A percentile compares a stretch with the other conserved stretches of the same genome.
Evolutionary conservation across 2,329 filamentous ascomycete species (phyloP).

Genomic region (Ophiobolus disseminans): DNA sequence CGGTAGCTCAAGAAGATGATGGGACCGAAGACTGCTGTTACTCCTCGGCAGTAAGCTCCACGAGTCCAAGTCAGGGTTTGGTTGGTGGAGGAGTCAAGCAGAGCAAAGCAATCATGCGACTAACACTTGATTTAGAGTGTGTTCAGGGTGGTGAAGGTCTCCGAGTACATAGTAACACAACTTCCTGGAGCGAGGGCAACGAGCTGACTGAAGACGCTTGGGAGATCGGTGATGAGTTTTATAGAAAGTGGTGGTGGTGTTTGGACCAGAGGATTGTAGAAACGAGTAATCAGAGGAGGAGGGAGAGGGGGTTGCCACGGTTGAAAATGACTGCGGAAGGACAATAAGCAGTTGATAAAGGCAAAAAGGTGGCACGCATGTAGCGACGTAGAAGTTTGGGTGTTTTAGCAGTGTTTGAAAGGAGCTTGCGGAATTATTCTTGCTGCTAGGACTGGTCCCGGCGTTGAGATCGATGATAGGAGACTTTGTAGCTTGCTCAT

Average conservation of each 20-base stretch:
- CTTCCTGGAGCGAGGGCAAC: slow-evolving; percentile 58
- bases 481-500: too few species aligned
- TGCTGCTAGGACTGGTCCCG: too few species aligned
- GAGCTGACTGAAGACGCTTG: slow-evolving; percentile 59
- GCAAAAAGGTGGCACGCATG: too few species aligned
- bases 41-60: neutral
- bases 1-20: slow-evolving; percentile 49
- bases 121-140: slow-evolving; percentile 66
- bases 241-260: slow-evolving; percentile 67
- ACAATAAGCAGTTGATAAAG: neutral
- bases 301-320: slow-evolving; percentile 51
- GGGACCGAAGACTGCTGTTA: slow-evolving; percentile 31
- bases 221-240: slow-evolving; percentile 66
- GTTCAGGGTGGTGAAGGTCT: slow-evolving; percentile 55
- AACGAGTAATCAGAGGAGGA: slow-evolving; percentile 61
- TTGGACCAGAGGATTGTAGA: slow-evolving; percentile 63
- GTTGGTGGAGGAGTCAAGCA: slow-evolving; percentile 2
- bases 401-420: too few species aligned
- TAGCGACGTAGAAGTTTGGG: too few species aligned
- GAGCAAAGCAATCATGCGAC: slow-evolving; percentile 57
- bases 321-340: slow-evolving; percentile 16
- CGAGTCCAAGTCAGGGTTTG: neutral
- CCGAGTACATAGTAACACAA: slow-evolving; percentile 29
- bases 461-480: too few species aligned
- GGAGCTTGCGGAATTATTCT: too few species aligned